Conservation (phyloP, 805 yeast genomes). For the Candida endomychidarum region DNA sequence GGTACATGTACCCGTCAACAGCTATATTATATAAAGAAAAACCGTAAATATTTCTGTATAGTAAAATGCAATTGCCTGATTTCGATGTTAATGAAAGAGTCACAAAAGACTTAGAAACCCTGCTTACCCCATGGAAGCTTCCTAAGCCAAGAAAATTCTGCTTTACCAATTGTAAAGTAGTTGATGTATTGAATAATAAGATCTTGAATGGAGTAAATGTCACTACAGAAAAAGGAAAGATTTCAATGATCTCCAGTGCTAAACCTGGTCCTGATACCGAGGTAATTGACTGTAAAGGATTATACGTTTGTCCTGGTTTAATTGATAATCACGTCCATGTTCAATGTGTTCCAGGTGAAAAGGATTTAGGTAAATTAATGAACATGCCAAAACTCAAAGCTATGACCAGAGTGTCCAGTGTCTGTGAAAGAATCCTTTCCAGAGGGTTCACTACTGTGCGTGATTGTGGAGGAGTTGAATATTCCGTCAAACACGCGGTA, state of each 20-base stretch:
- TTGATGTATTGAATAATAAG: slow-evolving; percentile 19
- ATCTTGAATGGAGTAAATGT: slow-evolving; percentile 16
- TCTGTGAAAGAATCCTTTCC: slow-evolving; percentile 19
- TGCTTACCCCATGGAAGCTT: slow-evolving; percentile 24
- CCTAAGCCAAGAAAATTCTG: slow-evolving; percentile 20
- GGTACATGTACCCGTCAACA: slow-evolving; percentile 7
- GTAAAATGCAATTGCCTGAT: slow-evolving; percentile 11
- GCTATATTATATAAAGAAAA: background rate
- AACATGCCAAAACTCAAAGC: slow-evolving; percentile 19
- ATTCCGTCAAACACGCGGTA: slow-evolving; percentile 21
- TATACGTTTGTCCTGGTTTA: slow-evolving; percentile 25
- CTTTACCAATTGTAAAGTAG: slow-evolving; percentile 19
- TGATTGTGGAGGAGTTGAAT: slow-evolving; percentile 20
- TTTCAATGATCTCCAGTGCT: slow-evolving; percentile 11
- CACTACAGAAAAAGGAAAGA: slow-evolving; percentile 18
- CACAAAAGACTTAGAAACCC: slow-evolving; percentile 18
- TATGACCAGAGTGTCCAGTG: slow-evolving; percentile 20
- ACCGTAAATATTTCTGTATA: background rate
- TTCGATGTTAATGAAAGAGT: slow-evolving; percentile 26
- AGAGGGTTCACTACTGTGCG: slow-evolving; percentile 19
- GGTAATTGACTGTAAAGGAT: slow-evolving; percentile 23
- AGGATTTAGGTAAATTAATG: slow-evolving; percentile 17
- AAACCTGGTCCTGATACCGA: slow-evolving; percentile 8
- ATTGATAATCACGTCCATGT: slow-evolving; percentile 27
- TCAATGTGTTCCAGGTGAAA: slow-evolving; percentile 23